Conservation (phyloP, 2,329 filamentous ascomycete species). For the Pezicula carpinea region DNA sequence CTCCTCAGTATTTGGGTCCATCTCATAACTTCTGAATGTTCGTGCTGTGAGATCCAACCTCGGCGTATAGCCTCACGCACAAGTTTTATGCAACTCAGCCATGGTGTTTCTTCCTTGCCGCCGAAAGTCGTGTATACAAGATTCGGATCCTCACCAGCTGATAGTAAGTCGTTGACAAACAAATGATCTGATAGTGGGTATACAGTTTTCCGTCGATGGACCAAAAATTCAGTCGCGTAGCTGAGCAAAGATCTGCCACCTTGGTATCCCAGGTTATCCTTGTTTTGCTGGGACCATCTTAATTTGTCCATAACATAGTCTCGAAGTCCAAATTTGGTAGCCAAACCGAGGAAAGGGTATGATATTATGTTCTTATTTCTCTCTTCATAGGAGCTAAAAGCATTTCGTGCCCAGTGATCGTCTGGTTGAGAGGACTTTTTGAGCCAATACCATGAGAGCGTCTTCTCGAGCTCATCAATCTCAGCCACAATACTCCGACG, state of each 20-base stretch:
- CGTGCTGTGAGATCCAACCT: background rate
- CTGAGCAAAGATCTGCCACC: background rate
- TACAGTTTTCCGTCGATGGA: background rate
- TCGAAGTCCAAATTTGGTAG: background rate
- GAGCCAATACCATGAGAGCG: background rate
- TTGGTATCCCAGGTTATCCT: background rate
- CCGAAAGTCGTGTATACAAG: background rate
- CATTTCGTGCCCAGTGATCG: background rate
- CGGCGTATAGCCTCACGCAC: background rate
- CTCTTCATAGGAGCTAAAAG: background rate
- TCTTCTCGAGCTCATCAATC: background rate
- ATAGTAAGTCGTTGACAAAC: background rate
- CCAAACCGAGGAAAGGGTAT: background rate
- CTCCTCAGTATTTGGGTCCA: background rate
- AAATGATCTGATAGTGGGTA: background rate
- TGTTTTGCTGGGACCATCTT: background rate
- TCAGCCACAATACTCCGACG: background rate
- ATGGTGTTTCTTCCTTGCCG: background rate
- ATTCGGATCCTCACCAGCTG: background rate
- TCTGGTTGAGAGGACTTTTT: background rate
- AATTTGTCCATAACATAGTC: background rate
- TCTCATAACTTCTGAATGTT: background rate
- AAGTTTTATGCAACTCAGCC: background rate
- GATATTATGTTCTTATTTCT: background rate
- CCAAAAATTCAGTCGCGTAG: background rate